Base-by-base conservation (phyloP, 1,284 basidiomycete species). In the Heliocybe sulcata region DNA sequence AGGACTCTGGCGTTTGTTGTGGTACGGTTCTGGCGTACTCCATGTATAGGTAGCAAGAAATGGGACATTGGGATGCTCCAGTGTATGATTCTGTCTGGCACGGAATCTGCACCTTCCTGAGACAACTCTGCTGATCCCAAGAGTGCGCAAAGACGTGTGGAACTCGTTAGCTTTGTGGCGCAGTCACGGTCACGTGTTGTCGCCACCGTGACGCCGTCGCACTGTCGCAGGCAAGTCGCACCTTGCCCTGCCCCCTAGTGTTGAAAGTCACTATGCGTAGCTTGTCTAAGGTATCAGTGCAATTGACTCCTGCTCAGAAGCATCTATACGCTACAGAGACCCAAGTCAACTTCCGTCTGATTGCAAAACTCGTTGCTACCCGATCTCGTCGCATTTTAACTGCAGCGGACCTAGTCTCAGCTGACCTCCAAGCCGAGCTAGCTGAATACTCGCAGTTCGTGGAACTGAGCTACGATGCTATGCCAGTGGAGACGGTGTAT, bases 391-490 rank as follows among this genome's bases (percentile, higher is more conserved):
- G 73, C 57, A 63, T 64, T 20, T 69, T 81, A 20, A 70, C 69
- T 9, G 58, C 69, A 26, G 56, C 59, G 20, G 73, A 81, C 56
- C 58, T 75, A 22, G 73, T 68, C 11, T 62, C 73, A 20, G 52
- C 60, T n/a, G 66, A 66, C 4, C 56, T 77, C 16, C 63, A 68
- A 42, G 35, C 58, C 22, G 70, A 76, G 56, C 67, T 81, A 16
- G 67, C 72, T 45, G 74, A 76, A 52, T 60, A 80, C 49, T 77
- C 78, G 69, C 75, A 82, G 66, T 82, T 80, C 60, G 73, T 77
- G 2, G 77, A 81, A 60, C 54, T 78, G 6, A 59, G 67, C 12
- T 62, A 61, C 42, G 35, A 54, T 12, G 57, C 74, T 35, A 56
- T 62, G 2, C 69, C 75, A 3, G 60, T 72, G 35, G 63, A 69